Conservation (phyloP, 768 basidiomycete genomes). For the Austroboletus eburneus region DNA sequence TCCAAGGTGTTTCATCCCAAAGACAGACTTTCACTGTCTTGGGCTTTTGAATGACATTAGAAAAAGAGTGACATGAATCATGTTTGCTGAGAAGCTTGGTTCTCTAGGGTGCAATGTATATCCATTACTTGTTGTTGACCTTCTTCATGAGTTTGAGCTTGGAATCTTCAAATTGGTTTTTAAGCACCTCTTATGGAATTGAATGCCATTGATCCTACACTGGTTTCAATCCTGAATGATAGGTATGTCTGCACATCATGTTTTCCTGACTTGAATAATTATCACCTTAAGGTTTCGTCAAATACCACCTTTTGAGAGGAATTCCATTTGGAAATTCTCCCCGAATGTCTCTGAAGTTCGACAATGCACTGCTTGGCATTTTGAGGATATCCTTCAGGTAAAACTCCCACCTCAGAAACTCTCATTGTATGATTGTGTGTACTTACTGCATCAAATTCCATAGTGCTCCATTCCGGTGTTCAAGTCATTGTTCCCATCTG, state of each 20-base stretch:
- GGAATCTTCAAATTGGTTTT: not conserved
- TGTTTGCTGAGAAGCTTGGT: not conserved
- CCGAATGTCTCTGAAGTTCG: not conserved
- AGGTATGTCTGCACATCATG: not conserved
- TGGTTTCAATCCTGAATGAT: not conserved
- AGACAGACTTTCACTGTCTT: constrained; percentile 9
- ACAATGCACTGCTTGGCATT: not conserved
- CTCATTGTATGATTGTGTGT: not conserved
- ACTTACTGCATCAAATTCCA: not conserved
- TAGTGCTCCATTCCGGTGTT: not conserved
- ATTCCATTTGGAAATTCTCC: not conserved
- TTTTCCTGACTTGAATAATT: not conserved
- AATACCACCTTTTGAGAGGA: constrained; percentile 15
- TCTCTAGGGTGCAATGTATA: not conserved
- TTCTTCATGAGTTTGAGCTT: not conserved
- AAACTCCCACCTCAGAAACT: not conserved
- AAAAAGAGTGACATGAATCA: not conserved
- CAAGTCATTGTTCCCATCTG: not conserved
- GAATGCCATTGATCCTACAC: not conserved
- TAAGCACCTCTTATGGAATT: not conserved
- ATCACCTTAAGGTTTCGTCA: not conserved
- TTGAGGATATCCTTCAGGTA: not conserved
- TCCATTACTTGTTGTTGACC: not conserved
- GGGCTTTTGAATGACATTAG: not conserved
- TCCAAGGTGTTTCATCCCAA: constrained; percentile 23